A percentile compares a stretch with the other conserved stretches of the same genome.
phyloP scores from a whole-genome alignment of 2,329 filamentous ascomycete genomes.

The Colletotrichum horii region DNA sequence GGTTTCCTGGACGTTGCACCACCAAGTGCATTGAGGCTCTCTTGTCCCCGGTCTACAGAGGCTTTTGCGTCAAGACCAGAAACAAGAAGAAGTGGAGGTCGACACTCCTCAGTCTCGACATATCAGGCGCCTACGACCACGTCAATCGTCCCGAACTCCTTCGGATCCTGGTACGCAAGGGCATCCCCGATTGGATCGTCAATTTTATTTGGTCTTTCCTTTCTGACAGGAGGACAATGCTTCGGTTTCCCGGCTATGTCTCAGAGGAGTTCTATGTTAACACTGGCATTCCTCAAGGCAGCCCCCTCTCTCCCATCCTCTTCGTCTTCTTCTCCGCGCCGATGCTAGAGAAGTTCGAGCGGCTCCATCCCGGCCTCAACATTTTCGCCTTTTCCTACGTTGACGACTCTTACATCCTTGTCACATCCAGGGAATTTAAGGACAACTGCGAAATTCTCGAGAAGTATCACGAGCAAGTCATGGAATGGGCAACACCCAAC shows the following conservation, averaged over 20 bases:
- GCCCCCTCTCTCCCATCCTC: conserved; percentile 1
- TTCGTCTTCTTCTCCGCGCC: background rate
- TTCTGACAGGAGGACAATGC: background rate
- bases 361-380: background rate
- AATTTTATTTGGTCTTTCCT: background rate
- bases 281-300: background rate
- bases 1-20: background rate
- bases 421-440: background rate
- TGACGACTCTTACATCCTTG: background rate
- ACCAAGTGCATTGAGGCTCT: background rate
- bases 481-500: background rate
- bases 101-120: background rate
- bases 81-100: background rate
- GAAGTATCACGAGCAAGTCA: background rate
- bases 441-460: background rate
- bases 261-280: background rate
- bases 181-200: background rate
- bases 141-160: background rate
- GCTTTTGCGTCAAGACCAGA: background rate
- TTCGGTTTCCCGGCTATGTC: background rate
- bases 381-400: background rate
- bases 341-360: background rate
- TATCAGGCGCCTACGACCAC: background rate
- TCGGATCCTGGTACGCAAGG: background rate
- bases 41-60: background rate